Evolutionary conservation across 192 early-diverging fungal genomes (phyloP), one percentile per base, ranked within the genome.

Genomic region (Radiomyces spectabilis): DNA sequence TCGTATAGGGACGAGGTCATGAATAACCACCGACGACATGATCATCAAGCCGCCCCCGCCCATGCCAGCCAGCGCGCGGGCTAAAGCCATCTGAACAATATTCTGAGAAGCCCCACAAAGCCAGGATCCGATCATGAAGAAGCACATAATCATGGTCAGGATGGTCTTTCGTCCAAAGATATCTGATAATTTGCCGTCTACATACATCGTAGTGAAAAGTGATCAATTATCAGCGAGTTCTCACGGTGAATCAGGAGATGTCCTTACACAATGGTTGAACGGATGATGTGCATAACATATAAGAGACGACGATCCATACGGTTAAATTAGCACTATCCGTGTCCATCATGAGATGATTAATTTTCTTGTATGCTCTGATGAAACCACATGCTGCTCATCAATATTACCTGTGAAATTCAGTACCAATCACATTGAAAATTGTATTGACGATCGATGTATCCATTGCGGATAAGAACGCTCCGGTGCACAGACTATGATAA

Each of bases 171-270:
- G 63, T 5, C 80, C 80, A 61, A 94, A 86, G 38, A 96, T 94
- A 57, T 96, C 93, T 44, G 86, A 79, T 29, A 96, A 74, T 47
- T 87, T 82, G 41, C 91, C 94, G 66, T 93, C 63, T 65, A 45
- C 10, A 31, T 4, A 32, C 33, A 16, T 37, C 16, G 30, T 8
- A 38, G 29, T n/a, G 30, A 3, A 26, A 1, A 15, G 1, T 5
- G 32, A 50, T 18, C 27, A 37, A 6, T 2, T 31, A 37, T 34
- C n/a, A 3, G 48, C 4, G 15, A n/a, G n/a, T n/a, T n/a, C n/a
- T n/a, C n/a, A n/a, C n/a, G n/a, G 13, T 35, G 33, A 35, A 35
- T 35, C 33, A 35, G 16, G 38, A 12, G 13, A 39, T 39, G 38
- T 0, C 51, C 44, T 59, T 54, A 65, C 63, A 65, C 26, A 59